Base-by-base conservation (phyloP, 305 asterid species). In the Andrographis paniculata region DNA sequence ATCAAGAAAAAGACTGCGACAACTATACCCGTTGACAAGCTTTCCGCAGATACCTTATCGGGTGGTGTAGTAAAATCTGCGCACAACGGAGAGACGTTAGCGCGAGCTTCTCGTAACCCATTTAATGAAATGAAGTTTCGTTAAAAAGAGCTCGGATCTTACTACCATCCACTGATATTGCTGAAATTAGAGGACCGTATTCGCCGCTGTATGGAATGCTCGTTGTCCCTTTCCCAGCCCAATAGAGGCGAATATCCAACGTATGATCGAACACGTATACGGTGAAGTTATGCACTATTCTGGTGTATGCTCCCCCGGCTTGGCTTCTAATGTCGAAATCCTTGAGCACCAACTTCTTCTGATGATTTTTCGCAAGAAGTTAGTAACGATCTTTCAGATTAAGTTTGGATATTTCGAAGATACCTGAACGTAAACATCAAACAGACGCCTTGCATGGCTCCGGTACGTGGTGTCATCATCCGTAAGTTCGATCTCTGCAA, bases 151-250 rank as follows among this genome's bases (percentile, higher is more conserved):
- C 5, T 20, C 31, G 16, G 13, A 49, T 49, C 95, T 15, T 78
- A 89, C 95, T 78, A 19, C 87, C 84, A 58, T 69, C 82, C 4
- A 89, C 86, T 17, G 97, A 84, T 75, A 88, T 84, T 45, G 95
- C 95, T 59, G 95, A 84, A 63, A 88, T 75, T 23, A 82, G 68
- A 67, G 97, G 95, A 54, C 97, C 97, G 59, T 88, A 88, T 56
- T 55, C 71, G 61, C 95, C 95, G 74, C 95, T 78, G 9, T 37
- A 40, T 16, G 97, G 95, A 30, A 88, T 81, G 61, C 94, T 95
- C 0, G 89, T 79, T 14, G 97, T 88, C 58, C 97, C 97, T 59
- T 45, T 79, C 56, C 97, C 97, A 1, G 94, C 80, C 91, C 80
- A 80, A 46, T 69, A 72, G 48, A 84, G 65, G 48, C 77, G 85